Evolutionary conservation across 1,284 basidiomycete genomes (phyloP).

Genomic region (Puccinia hordei): DNA sequence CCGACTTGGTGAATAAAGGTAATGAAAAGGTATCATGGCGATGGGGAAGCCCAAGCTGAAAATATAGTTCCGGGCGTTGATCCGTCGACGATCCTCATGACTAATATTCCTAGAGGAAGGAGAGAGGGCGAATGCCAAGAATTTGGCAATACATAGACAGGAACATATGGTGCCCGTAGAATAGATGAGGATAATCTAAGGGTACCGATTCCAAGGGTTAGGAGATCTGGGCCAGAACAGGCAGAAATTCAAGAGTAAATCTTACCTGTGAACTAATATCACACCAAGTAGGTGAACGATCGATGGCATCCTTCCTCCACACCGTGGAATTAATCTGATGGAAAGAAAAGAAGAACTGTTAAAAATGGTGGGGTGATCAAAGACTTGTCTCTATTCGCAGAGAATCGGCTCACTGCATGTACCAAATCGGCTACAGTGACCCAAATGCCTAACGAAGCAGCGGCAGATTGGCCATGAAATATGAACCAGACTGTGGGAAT

Average conservation of each 20-base stretch:
- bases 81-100: constrained; percentile 15
- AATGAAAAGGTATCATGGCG: constrained; percentile 38
- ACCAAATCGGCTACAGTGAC: constrained; percentile 34
- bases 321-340: constrained; percentile 44
- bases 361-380: background rate
- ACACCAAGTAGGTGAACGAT: constrained; percentile 48
- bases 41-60: constrained; percentile 41
- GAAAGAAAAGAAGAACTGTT: background rate
- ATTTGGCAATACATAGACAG: constrained; percentile 47
- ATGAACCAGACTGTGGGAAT: constrained; percentile 46
- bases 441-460: constrained; percentile 41
- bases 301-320: constrained; percentile 32
- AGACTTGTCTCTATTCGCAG: background rate
- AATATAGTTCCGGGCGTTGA: constrained; percentile 38
- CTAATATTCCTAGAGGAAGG: constrained; percentile 26
- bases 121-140: constrained; percentile 38
- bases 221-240: background rate
- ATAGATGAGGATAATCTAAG: constrained; percentile 46
- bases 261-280: constrained; percentile 49
- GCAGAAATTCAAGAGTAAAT: background rate
- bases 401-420: constrained; percentile 23
- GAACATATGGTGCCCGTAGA: constrained; percentile 47
- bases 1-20: constrained; percentile 41
- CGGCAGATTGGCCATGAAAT: constrained; percentile 36
- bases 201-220: background rate